These are phyloP conservation scores for Marchantia polymorpha DNA, from an alignment of 225 moss, liverwort and hornwort genomes.

Conservation along the genomic window DNA sequence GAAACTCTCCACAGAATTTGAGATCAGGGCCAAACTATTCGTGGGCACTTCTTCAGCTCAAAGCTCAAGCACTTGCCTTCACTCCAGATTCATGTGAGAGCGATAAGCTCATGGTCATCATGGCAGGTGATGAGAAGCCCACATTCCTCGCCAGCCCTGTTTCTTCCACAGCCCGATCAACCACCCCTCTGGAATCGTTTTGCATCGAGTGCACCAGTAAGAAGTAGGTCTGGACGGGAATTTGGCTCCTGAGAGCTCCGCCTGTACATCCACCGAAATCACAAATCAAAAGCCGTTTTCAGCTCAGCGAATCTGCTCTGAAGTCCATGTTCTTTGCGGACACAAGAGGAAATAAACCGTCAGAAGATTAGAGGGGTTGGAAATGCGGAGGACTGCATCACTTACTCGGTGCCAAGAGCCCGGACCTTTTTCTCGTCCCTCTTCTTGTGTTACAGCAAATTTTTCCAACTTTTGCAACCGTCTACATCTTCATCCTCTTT, in stretches of 20 bases:
- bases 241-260: not conserved
- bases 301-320: not conserved
- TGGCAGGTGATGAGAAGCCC: constrained; percentile 18
- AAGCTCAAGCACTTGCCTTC: not conserved
- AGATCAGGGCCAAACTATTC: not conserved
- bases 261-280: not conserved
- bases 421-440: not conserved
- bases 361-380: not conserved
- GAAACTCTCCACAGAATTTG: not conserved
- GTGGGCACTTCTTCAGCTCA: constrained; percentile 2
- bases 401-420: not conserved
- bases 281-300: not conserved
- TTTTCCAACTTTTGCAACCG: not conserved
- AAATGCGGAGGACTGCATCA: not conserved
- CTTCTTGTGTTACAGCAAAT: not conserved
- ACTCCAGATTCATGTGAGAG: constrained; percentile 5
- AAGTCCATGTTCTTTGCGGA: not conserved
- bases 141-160: constrained; percentile 17
- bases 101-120: constrained; percentile 15
- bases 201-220: constrained; percentile 2
- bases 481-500: not conserved
- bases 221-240: not conserved
- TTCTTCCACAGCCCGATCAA: not conserved
- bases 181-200: not conserved
- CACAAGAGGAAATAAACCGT: not conserved